phyloP scores from a whole-genome alignment of 495 filamentous ascomycete species.

The Penicillium crystallinum region DNA sequence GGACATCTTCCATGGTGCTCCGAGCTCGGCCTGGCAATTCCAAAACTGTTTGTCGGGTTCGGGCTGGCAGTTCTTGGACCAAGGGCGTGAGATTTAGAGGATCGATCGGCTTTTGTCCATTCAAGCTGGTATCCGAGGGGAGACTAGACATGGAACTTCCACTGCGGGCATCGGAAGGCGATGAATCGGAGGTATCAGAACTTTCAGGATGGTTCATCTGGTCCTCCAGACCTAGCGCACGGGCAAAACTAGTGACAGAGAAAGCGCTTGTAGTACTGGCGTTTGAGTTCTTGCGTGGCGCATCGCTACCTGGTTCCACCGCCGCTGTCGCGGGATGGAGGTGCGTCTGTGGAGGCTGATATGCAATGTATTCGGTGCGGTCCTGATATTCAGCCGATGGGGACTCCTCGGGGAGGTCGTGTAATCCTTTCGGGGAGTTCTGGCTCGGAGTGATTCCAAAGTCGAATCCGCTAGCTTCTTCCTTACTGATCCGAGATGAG shows the following conservation, averaged over 20 bases:
- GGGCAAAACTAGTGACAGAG: constrained; percentile 38
- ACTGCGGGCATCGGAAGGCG: constrained; percentile 57
- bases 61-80: constrained; percentile 31
- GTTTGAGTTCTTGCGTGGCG: constrained; percentile 26
- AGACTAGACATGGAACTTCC: constrained; percentile 67
- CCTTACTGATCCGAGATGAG: constrained; percentile 16
- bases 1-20: constrained; percentile 28
- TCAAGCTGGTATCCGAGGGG: constrained; percentile 36
- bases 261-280: constrained; percentile 28
- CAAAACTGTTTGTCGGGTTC: constrained; percentile 16
- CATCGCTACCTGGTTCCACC: constrained; percentile 8
- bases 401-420: constrained; percentile 19
- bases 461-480: constrained; percentile 29
- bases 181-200: constrained; percentile 68
- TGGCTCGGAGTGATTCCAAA: constrained; percentile 17
- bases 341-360: constrained; percentile 7
- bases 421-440: constrained; percentile 5
- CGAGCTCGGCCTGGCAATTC: constrained; percentile 17
- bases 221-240: constrained; percentile 36
- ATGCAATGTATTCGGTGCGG: constrained; percentile 1
- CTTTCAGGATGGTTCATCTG: constrained; percentile 48
- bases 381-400: constrained; percentile 3
- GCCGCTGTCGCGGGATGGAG: constrained; percentile 12
- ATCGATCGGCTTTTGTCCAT: constrained; percentile 30
- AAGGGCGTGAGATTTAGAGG: constrained; percentile 31